Evolutionary conservation across 495 filamentous ascomycete species (phyloP).

Genomic region (Entonaema liquescens): DNA sequence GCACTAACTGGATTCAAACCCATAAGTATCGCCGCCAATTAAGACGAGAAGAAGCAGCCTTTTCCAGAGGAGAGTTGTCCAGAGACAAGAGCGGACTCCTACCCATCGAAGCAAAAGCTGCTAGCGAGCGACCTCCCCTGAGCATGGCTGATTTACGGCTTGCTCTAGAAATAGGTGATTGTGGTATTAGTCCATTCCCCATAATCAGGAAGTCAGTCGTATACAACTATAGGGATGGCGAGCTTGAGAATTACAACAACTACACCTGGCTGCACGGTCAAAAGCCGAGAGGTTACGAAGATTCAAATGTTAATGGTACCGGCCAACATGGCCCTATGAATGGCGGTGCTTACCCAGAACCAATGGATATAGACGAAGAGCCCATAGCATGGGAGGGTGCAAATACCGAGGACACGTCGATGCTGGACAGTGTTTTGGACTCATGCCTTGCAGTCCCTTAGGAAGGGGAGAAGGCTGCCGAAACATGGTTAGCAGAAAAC

Average conservation of each 20-base stretch:
- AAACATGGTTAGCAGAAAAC: conserved; percentile 5
- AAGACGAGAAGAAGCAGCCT: conserved; percentile 74
- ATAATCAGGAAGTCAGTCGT: conserved; percentile 75
- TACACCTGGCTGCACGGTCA: conserved; percentile 56
- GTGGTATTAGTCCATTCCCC: conserved; percentile 78
- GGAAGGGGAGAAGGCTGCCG: conserved; percentile 3
- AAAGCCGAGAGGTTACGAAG: conserved; percentile 46
- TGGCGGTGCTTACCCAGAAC: conserved; percentile 54
- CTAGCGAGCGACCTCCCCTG: conserved; percentile 70
- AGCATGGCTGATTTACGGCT: conserved; percentile 82
- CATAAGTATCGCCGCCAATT: conserved; percentile 77
- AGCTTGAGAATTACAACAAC: conserved; percentile 70
- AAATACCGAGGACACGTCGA: conserved; percentile 64
- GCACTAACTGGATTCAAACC: conserved; percentile 77
- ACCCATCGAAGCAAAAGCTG: conserved; percentile 76
- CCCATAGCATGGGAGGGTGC: conserved; percentile 80
- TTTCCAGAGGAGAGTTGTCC: conserved; percentile 69
- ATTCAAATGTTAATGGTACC: conserved; percentile 49
- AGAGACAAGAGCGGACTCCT: conserved; percentile 77
- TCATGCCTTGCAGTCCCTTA: conserved; percentile 52
- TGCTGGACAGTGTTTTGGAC: conserved; percentile 76
- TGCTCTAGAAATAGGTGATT: conserved; percentile 76
- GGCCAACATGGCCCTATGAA: conserved; percentile 44
- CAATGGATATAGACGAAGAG: conserved; percentile 72
- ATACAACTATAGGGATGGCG: conserved; percentile 77